These are phyloP conservation scores for Fusarium beomiforme DNA, from an alignment of 2,329 filamentous ascomycete genomes.

Conservation along the genomic window DNA sequence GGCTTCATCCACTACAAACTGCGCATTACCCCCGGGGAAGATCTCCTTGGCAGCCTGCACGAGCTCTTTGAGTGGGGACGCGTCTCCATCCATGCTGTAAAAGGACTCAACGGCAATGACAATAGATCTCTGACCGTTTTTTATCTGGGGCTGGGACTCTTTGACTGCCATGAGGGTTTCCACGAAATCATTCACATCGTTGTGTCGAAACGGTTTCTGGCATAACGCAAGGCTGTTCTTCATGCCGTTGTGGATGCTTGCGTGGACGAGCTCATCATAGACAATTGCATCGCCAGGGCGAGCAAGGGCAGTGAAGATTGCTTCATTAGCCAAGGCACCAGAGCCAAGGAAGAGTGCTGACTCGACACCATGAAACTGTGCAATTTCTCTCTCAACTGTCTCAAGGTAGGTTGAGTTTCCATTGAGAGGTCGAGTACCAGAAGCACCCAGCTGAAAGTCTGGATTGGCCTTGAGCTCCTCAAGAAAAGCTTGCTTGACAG, in stretches of 20 bases:
- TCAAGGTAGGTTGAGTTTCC: constrained; percentile 69
- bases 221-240: constrained; percentile 60
- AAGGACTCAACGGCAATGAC: constrained; percentile 54
- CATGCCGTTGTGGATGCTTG: constrained; percentile 74
- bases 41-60: constrained; percentile 49
- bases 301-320: constrained; percentile 60
- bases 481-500: constrained; percentile 39
- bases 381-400: constrained; percentile 67
- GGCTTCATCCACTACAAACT: constrained; percentile 66
- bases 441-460: constrained; percentile 57
- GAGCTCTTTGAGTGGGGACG: constrained; percentile 52
- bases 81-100: constrained; percentile 61
- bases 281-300: constrained; percentile 65
- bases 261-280: constrained; percentile 74
- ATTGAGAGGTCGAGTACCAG: constrained; percentile 71
- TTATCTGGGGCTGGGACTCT: constrained; percentile 44
- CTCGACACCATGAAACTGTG: constrained; percentile 67
- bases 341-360: constrained; percentile 69
- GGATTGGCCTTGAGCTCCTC: constrained; percentile 55
- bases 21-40: constrained; percentile 50
- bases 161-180: constrained; percentile 48
- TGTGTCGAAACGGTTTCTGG: constrained; percentile 59
- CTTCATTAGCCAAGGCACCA: constrained; percentile 64
- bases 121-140: constrained; percentile 45
- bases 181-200: constrained; percentile 49